Percentiles rank a stretch among this genome's conserved stretches.
These are phyloP conservation scores for Dendrocalamus latiflorus DNA, from an alignment of 202 grass and related monocot species.

Conservation along the genomic window DNA sequence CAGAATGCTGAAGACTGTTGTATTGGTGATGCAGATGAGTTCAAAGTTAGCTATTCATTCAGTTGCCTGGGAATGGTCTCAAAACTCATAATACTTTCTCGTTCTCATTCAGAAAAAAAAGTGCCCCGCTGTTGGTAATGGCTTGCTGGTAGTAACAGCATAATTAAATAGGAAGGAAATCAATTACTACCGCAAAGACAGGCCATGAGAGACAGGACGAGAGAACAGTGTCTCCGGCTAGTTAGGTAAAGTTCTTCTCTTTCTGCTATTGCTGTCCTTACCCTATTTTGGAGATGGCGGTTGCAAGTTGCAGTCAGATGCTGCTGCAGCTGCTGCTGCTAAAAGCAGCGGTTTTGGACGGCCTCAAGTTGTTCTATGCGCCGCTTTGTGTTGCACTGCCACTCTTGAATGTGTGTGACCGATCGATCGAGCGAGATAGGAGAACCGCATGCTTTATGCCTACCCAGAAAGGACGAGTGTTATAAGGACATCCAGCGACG, in stretches of 20 bases:
- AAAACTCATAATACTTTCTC: not conserved
- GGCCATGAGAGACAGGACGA: not conserved
- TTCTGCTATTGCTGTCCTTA: not conserved
- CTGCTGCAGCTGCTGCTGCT: no score
- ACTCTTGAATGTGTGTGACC: no score
- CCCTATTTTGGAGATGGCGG: not conserved
- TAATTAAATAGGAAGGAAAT: not conserved
- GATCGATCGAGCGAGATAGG: no score
- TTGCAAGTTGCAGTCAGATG: conserved; percentile 16
- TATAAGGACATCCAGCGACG: no score
- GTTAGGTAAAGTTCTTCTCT: not conserved
- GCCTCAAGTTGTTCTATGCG: no score
- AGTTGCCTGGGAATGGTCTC: not conserved
- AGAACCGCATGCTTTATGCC: no score
- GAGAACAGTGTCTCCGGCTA: not conserved
- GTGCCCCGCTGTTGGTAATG: no score
- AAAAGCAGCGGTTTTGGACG: not conserved
- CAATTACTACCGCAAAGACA: not conserved
- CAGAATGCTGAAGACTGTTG: not conserved
- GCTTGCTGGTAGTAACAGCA: not conserved
- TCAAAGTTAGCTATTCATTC: not conserved
- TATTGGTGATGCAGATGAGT: not conserved
- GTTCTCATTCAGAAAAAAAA: not conserved
- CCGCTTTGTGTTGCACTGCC: no score
- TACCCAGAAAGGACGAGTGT: no score